phyloP scores from a whole-genome alignment of 345 rosid genomes.

The Psidium friedrichsthalianum region DNA sequence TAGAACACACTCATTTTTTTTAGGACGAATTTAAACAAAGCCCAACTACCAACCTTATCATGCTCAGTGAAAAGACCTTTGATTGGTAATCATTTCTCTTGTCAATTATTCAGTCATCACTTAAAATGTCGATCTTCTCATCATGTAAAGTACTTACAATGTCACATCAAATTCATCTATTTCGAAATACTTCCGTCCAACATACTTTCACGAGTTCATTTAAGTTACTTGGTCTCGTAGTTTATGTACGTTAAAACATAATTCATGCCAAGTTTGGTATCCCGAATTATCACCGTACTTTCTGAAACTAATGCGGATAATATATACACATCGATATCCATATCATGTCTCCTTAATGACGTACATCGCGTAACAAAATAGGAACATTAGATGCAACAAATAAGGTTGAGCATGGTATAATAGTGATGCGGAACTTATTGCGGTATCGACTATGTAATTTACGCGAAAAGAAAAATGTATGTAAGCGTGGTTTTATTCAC shows the following conservation, averaged over 20 bases:
- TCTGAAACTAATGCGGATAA: background rate
- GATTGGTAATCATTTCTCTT: background rate
- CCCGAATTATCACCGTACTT: background rate
- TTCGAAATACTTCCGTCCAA: background rate
- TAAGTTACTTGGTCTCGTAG: background rate
- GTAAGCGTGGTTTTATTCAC: background rate
- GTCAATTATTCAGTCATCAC: background rate
- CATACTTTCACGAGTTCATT: background rate
- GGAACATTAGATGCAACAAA: background rate
- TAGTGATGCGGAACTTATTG: background rate
- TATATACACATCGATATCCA: rapidly evolving
- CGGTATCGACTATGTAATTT: background rate
- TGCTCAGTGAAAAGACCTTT: background rate
- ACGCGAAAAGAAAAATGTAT: background rate
- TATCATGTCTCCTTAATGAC: background rate
- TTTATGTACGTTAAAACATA: background rate
- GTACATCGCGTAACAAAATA: background rate
- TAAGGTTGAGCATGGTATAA: background rate
- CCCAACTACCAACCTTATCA: background rate
- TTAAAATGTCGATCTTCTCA: too few relatives aligned
- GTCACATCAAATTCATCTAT: background rate
- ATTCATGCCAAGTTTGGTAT: background rate
- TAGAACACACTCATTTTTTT: too few relatives aligned
- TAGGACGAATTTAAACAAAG: background rate
- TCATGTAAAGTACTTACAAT: background rate